phyloP scores from a whole-genome alignment of 257 asterid species.

The Mentha longifolia region DNA sequence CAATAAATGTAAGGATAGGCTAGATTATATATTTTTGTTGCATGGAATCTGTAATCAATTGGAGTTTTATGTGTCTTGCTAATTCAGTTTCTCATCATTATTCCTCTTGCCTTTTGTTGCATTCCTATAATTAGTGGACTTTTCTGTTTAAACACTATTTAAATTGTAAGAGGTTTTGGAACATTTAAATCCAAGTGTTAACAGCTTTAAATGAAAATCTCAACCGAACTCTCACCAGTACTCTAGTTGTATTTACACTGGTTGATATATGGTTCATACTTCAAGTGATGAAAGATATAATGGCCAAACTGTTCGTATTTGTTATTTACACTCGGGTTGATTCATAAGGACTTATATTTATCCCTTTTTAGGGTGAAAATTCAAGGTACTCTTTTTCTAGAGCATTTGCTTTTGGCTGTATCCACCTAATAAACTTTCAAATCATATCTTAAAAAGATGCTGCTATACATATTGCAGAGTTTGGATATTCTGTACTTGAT shows the following conservation, averaged over 20 bases:
- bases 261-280: no score
- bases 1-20: slow-evolving; percentile 22
- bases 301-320: neutral
- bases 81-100: neutral
- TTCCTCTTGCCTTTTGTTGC: slow-evolving; percentile 11
- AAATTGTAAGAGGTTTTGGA: neutral
- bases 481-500: slow-evolving; percentile 1
- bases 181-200: neutral
- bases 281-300: no score
- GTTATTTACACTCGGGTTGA: neutral
- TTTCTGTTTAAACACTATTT: neutral
- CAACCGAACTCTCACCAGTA: neutral
- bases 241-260: neutral
- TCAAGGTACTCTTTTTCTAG: no score
- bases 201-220: neutral
- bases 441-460: no score
- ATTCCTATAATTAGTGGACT: neutral
- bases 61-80: slow-evolving; percentile 16
- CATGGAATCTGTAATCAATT: slow-evolving; percentile 25
- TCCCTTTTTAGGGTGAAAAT: no score
- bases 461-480: neutral
- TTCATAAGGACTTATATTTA: no score
- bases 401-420: no score
- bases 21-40: slow-evolving; percentile 29
- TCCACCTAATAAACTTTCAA: no score